Evolutionary conservation across 2,329 filamentous ascomycete genomes (phyloP).

Genomic region (Pseudogymnoascus sp.): DNA sequence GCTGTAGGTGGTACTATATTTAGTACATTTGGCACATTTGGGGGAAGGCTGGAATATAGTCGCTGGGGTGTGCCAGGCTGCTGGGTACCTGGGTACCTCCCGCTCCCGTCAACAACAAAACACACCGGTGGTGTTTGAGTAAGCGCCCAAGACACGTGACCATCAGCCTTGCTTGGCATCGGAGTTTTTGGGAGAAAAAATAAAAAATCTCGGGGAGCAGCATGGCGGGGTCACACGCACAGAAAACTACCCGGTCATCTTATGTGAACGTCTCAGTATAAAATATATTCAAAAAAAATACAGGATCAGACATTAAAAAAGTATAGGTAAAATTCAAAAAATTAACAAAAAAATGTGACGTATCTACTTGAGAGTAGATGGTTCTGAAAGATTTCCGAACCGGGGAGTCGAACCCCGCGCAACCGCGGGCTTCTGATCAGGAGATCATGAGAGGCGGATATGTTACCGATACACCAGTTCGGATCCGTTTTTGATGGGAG

Average conservation of each 20-base stretch:
- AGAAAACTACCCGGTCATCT: not conserved
- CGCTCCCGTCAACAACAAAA: not conserved
- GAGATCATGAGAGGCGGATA: constrained; percentile 9
- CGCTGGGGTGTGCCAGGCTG: not conserved
- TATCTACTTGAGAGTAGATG: constrained; percentile 3
- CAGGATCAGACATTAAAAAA: not conserved
- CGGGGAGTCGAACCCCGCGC: constrained; percentile 10
- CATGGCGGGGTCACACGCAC: not conserved
- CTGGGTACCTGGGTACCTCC: not conserved
- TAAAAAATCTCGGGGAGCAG: too few species aligned
- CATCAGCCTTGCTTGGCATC: not conserved
- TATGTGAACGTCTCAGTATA: not conserved
- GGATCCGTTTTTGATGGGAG: constrained; percentile 7
- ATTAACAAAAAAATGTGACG: constrained; percentile 4
- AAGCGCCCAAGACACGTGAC: not conserved
- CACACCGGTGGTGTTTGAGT: not conserved
- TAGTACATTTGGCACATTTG: not conserved
- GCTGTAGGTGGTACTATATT: not conserved
- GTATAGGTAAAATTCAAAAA: not conserved
- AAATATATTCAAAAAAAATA: not conserved
- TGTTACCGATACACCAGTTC: constrained; percentile 9
- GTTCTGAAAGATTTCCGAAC: constrained; percentile 10
- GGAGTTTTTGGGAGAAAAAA: not conserved
- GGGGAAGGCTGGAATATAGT: not conserved
- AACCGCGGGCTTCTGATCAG: constrained; percentile 8